phyloP scores from a whole-genome alignment of 768 basidiomycete species.

The Mycena pura region DNA sequence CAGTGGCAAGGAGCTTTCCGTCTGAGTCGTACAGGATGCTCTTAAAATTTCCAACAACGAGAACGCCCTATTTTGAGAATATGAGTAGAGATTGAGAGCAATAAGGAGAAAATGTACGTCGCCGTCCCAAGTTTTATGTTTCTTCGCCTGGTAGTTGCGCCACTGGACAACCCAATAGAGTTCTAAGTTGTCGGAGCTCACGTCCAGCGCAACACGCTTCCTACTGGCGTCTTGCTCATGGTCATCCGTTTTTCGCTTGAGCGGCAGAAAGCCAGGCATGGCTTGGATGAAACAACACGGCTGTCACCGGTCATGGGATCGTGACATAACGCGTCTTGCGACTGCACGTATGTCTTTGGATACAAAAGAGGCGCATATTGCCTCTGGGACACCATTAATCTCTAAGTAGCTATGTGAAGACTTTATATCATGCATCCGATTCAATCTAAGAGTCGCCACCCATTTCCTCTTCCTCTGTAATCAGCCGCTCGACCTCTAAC shows the following conservation, averaged over 20 bases:
- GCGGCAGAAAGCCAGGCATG: slow-evolving; percentile 44
- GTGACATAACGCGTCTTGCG: slow-evolving; percentile 14
- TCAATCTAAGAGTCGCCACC: slow-evolving; percentile 25
- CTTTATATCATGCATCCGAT: no score
- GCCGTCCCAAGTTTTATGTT: slow-evolving; percentile 93
- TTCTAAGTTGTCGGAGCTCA: slow-evolving; percentile 32
- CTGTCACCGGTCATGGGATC: background rate
- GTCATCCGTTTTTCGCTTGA: slow-evolving; percentile 47
- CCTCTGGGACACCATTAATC: no score
- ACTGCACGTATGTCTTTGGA: no score
- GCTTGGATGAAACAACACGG: background rate
- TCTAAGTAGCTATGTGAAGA: no score
- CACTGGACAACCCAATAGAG: slow-evolving; percentile 84
- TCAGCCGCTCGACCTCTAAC: slow-evolving; percentile 89
- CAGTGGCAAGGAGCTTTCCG: slow-evolving; percentile 61
- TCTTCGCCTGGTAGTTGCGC: slow-evolving; percentile 75
- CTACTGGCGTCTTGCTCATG: slow-evolving; percentile 29
- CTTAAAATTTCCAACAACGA: slow-evolving; percentile 54
- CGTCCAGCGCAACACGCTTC: slow-evolving; percentile 41
- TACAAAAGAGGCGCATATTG: no score
- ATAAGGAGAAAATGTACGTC: slow-evolving; percentile 44
- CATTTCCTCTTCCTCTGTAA: slow-evolving; percentile 85
- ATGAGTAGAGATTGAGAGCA: no score
- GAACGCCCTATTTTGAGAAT: slow-evolving; percentile 41
- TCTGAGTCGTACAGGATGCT: slow-evolving; percentile 66